Conservation (phyloP, 163 green algal genomes). For the Chloroidium sp. region DNA sequence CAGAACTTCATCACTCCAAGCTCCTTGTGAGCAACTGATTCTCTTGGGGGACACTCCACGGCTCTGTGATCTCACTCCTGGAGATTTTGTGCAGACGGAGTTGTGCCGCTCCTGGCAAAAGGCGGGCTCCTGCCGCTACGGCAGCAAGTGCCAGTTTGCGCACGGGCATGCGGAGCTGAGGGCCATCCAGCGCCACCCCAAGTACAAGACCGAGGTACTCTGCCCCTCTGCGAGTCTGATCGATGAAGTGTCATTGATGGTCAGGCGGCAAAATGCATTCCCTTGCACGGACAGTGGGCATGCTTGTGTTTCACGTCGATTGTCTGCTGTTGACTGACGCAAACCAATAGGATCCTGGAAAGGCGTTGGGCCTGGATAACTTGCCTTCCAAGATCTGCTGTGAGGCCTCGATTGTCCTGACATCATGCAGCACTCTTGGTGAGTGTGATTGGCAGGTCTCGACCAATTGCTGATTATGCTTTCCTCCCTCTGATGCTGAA, state of each 20-base stretch:
- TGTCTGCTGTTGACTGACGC: neutral
- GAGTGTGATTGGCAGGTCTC: too few species aligned
- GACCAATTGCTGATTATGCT: too few species aligned
- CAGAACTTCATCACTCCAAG: too few species aligned
- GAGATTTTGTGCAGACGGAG: constrained; percentile 63
- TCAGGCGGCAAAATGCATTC: neutral
- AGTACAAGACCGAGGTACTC: constrained; percentile 83
- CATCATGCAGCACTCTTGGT: too few species aligned
- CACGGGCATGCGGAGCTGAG: constrained; percentile 73
- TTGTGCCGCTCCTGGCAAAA: constrained; percentile 81
- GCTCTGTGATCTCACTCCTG: too few species aligned
- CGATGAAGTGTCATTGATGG: neutral
- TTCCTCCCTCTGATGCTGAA: too few species aligned
- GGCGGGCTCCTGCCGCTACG: constrained; percentile 71
- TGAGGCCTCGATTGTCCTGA: too few species aligned
- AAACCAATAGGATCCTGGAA: neutral
- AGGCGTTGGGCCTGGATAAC: too few species aligned
- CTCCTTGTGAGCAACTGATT: too few species aligned
- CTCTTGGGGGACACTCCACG: too few species aligned
- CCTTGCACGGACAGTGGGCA: neutral
- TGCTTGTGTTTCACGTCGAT: constrained; percentile 1
- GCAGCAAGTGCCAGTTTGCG: constrained; percentile 82
- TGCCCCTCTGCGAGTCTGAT: neutral
- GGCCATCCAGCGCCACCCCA: constrained; percentile 64
- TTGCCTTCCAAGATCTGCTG: too few species aligned